phyloP scores from a whole-genome alignment of 2,329 filamentous ascomycete genomes.

The Pochonia chlamydosporia region DNA sequence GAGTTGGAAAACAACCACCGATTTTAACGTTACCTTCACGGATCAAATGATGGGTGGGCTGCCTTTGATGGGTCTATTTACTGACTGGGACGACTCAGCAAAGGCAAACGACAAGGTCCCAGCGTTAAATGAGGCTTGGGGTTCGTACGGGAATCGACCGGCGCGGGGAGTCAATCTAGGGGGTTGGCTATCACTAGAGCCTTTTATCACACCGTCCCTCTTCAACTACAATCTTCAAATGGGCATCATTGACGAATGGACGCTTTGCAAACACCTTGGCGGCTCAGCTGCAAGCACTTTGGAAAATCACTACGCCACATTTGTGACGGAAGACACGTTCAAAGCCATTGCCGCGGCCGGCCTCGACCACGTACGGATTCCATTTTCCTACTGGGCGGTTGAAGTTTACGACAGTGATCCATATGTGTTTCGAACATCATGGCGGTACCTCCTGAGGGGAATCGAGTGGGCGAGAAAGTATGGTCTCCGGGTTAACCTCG shows the following conservation, averaged over 20 bases:
- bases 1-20: slow-evolving; percentile 81
- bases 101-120: slow-evolving; percentile 76
- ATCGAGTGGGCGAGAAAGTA: slow-evolving; percentile 95
- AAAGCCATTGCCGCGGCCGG: slow-evolving; percentile 79
- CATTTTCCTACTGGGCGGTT: slow-evolving; percentile 92
- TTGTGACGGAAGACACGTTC: slow-evolving; percentile 81
- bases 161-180: slow-evolving; percentile 89
- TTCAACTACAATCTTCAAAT: slow-evolving; percentile 62
- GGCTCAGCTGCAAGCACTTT: slow-evolving; percentile 58
- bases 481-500: slow-evolving; percentile 86
- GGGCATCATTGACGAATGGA: slow-evolving; percentile 83
- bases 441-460: slow-evolving; percentile 85
- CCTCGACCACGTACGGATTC: slow-evolving; percentile 94
- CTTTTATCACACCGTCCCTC: slow-evolving; percentile 90
- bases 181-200: slow-evolving; percentile 90
- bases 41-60: slow-evolving; percentile 76
- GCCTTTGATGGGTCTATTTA: slow-evolving; percentile 84
- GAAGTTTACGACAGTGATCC: slow-evolving; percentile 79
- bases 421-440: slow-evolving; percentile 80
- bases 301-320: slow-evolving; percentile 89
- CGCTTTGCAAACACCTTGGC: slow-evolving; percentile 66
- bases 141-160: slow-evolving; percentile 68
- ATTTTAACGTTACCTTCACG: slow-evolving; percentile 95
- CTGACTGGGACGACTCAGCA: slow-evolving; percentile 77
- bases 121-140: slow-evolving; percentile 68